Evolutionary conservation across 148 eudicot genomes (phyloP).

Genomic region (Pouteria glomerata): DNA sequence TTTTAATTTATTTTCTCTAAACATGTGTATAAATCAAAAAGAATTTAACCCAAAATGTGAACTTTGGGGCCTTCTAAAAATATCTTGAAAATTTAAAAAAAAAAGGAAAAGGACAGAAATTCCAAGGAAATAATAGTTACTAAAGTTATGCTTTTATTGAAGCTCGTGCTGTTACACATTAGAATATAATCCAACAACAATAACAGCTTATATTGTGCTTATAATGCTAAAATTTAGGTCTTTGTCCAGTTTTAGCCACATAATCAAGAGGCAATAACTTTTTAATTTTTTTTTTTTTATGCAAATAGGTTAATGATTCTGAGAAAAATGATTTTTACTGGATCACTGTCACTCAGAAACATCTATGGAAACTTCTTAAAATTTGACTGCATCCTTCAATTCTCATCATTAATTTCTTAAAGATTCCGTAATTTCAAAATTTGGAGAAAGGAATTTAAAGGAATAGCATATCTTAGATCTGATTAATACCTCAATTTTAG

Average conservation of each 20-base stretch:
- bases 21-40: background rate
- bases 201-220: background rate
- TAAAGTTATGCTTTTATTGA: background rate
- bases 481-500: constrained; percentile 85
- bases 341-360: background rate
- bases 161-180: background rate
- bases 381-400: background rate
- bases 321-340: background rate
- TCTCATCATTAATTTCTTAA: background rate
- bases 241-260: background rate
- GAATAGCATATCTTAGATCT: background rate
- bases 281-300: background rate
- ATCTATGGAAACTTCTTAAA: background rate
- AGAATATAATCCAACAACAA: background rate
- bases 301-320: background rate
- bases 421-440: background rate
- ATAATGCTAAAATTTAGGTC: background rate
- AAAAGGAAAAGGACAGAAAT: background rate
- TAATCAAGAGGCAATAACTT: background rate
- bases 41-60: background rate
- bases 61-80: background rate
- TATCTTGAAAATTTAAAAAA: background rate
- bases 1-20: no score
- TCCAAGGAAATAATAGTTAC: background rate
- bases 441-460: background rate